Conservation (phyloP, 208 protist genomes). For the Naegleria gruberi region DNA sequence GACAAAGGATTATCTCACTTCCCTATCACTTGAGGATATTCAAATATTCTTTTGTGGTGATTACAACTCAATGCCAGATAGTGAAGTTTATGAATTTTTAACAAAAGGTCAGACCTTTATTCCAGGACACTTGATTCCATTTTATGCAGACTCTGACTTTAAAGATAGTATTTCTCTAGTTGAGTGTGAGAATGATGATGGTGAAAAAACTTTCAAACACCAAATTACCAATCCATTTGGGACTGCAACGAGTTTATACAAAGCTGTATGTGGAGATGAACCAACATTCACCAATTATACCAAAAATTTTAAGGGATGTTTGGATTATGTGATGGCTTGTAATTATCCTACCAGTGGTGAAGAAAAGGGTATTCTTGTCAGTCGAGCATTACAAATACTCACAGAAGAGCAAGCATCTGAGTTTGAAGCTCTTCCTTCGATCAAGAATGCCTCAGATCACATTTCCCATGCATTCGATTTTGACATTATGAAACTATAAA, state of each 20-base stretch:
- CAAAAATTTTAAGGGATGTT: neutral
- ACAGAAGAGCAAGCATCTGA: neutral
- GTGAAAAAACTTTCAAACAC: neutral
- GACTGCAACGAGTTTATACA: neutral
- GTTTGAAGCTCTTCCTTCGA: neutral
- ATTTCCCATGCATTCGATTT: neutral
- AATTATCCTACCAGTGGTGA: too few species aligned
- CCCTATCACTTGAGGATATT: neutral
- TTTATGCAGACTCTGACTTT: neutral
- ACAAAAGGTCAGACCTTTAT: neutral
- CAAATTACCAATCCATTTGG: neutral
- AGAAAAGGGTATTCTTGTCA: neutral
- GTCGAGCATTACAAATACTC: neutral
- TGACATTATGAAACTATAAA: too few species aligned
- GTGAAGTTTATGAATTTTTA: neutral
- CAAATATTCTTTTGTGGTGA: neutral
- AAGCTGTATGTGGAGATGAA: neutral
- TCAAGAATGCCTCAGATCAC: neutral
- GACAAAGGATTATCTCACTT: neutral
- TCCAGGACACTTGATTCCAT: neutral
- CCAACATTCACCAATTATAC: conserved; percentile 15
- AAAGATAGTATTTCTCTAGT: neutral
- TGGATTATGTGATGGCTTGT: neutral
- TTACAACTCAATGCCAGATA: neutral
- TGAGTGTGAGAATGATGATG: neutral